A percentile compares a stretch with the other conserved stretches of the same genome.
These are phyloP conservation scores for Borovskyia barvae DNA, from an alignment of 208 protist species.

Conservation along the genomic window DNA sequence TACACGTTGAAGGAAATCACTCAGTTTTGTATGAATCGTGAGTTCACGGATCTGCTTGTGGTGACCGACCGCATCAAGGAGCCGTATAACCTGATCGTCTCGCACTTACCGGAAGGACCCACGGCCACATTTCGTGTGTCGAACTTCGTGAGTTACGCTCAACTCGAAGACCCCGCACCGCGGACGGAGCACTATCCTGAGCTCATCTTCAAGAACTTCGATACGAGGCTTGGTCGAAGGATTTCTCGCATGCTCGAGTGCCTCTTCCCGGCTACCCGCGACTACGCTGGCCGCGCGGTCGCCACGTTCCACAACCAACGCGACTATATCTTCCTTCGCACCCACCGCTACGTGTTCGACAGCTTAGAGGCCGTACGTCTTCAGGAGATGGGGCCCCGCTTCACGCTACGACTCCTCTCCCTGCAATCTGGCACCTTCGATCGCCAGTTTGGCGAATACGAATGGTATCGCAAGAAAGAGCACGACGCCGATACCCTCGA, in stretches of 20 bases:
- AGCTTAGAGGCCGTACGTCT: slow-evolving; percentile 82
- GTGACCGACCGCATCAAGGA: slow-evolving; percentile 86
- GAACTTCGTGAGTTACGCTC: slow-evolving; percentile 76
- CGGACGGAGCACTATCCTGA: slow-evolving; percentile 92
- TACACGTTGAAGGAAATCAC: slow-evolving; percentile 93
- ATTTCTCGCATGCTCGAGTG: slow-evolving; percentile 85
- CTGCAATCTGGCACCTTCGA: slow-evolving; percentile 92
- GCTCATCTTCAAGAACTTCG: slow-evolving; percentile 94
- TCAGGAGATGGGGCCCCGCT: slow-evolving; percentile 93
- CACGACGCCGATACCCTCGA: slow-evolving; percentile 88
- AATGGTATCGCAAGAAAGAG: slow-evolving; percentile 93
- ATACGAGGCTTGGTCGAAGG: slow-evolving; percentile 86
- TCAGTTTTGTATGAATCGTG: slow-evolving; percentile 86
- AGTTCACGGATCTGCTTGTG: slow-evolving; percentile 90
- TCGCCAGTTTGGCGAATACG: slow-evolving; percentile 92
- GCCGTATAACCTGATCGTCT: slow-evolving; percentile 85
- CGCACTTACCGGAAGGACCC: slow-evolving; percentile 87
- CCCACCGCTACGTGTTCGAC: slow-evolving; percentile 93
- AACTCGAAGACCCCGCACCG: slow-evolving; percentile 80
- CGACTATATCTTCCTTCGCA: slow-evolving; percentile 94
- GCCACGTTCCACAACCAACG: slow-evolving; percentile 93
- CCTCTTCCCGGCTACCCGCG: slow-evolving; percentile 85
- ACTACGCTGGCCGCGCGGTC: slow-evolving; percentile 90
- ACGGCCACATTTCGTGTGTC: slow-evolving; percentile 88
- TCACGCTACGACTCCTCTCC: slow-evolving; percentile 87